Base-by-base conservation (phyloP, 1,139 yeast genomes). In the Wickerhamomyces sp. region DNA sequence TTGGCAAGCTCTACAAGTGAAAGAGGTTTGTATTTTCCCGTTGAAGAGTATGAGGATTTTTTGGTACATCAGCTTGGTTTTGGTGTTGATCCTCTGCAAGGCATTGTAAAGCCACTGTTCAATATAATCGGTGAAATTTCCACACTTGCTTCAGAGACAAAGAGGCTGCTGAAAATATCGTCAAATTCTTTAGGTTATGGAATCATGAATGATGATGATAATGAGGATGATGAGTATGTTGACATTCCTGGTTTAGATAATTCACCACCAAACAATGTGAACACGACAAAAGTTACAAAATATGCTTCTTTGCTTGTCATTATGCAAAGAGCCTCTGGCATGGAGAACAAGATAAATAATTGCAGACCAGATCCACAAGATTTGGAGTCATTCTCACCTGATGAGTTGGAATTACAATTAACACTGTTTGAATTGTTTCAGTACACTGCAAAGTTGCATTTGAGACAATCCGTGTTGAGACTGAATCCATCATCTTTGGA, bases 361-460 rank as follows among this genome's bases (percentile, higher is more conserved):
- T 70, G 76, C 6, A 66, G 64, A 39, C 91, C 91, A 0, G 74
- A 74, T 30, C 62, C 70, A 6, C 51, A 56, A 18, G 79, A 78
- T 39, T 55, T 81, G 36, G 39, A 54, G 6, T 56, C 61, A 8
- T 63, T 81, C 39, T 61, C 70, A 1, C 68, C 71, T 14, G 65
- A 66, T 17, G 87, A 82, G 37, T 58, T 78, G 22, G 83, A 78
- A 51, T 62, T 75, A 41, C 93, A 84, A 49, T 61, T 83, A 34
- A 78, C 85, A 1, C 55, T 83, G 28, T 85, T 84, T 55, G 89
- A 82, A 48, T 70, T 80, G 7, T 79, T 81, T 54, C 88, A 82
- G 55, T 54, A 81, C 25, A 74, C 88, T 24, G 79, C 89, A 1
- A 75, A 76, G 46, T 60, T 85, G 26, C 86, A 80, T 50, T 59